Evolutionary conservation across 345 rosid species (phyloP).

Genomic region (Microcos paniculata): DNA sequence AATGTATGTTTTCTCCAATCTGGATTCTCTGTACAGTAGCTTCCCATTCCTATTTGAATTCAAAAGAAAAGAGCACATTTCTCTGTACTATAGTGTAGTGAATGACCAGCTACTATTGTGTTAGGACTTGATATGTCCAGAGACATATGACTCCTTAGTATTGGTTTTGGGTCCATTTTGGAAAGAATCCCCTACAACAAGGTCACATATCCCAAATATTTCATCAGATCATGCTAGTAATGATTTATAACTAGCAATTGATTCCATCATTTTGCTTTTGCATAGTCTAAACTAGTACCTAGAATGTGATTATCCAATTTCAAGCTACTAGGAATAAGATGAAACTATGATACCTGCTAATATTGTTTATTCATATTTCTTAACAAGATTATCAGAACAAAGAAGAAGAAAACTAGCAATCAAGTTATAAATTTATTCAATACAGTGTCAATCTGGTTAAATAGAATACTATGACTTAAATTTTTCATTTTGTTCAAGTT

Average conservation of each 20-base stretch:
- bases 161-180: background rate
- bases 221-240: background rate
- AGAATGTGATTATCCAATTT: background rate
- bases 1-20: background rate
- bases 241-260: background rate
- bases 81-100: background rate
- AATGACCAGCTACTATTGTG: background rate
- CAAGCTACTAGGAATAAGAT: background rate
- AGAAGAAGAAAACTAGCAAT: background rate
- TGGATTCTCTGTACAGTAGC: background rate
- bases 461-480: background rate
- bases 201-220: background rate
- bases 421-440: background rate
- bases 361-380: background rate
- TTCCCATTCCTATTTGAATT: background rate
- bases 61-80: background rate
- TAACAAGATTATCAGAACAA: background rate
- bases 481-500: background rate
- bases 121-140: background rate
- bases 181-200: background rate
- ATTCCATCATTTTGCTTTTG: background rate
- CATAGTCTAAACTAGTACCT: background rate
- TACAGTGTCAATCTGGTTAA: background rate
- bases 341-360: background rate
- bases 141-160: background rate